Percentiles rank a stretch among this genome's conserved stretches.
These are phyloP conservation scores for Calonectria crousiana DNA, from an alignment of 2,329 filamentous ascomycete genomes.

Conservation along the genomic window DNA sequence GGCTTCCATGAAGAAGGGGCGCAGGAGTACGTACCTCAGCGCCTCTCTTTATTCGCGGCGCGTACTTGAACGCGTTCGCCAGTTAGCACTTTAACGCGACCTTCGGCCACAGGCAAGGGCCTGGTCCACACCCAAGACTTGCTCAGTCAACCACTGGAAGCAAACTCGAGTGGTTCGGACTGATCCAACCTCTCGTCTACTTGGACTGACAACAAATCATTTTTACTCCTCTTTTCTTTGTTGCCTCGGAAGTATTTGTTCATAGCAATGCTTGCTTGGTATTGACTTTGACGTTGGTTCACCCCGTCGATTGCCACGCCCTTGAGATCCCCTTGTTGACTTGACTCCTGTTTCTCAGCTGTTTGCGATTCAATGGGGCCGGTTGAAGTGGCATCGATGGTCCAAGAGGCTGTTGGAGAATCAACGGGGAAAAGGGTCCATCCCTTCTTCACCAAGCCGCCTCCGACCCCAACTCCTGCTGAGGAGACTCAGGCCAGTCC, in stretches of 20 bases:
- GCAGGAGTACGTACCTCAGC: slow-evolving; percentile 31
- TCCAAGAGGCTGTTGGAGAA: slow-evolving; percentile 52
- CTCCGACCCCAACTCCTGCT: slow-evolving; percentile 22
- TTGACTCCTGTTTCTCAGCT: slow-evolving; percentile 16
- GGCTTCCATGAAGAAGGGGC: slow-evolving; percentile 33
- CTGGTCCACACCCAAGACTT: slow-evolving; percentile 16
- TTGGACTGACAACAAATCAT: neutral
- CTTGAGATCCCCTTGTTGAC: slow-evolving; percentile 12
- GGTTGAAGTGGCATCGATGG: slow-evolving; percentile 59
- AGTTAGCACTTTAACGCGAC: slow-evolving; percentile 43
- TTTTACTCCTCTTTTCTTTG: neutral
- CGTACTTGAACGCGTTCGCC: slow-evolving; percentile 38
- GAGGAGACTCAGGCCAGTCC: slow-evolving; percentile 18
- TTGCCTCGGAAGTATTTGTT: neutral
- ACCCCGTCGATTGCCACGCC: neutral
- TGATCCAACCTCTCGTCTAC: neutral
- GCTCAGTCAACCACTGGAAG: slow-evolving; percentile 24
- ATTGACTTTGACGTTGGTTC: slow-evolving; percentile 27
- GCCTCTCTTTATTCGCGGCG: slow-evolving; percentile 20
- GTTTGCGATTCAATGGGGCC: slow-evolving; percentile 55
- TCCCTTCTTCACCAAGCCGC: slow-evolving; percentile 63
- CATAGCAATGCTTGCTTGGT: slow-evolving; percentile 36
- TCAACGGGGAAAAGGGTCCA: slow-evolving; percentile 61
- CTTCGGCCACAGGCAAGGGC: slow-evolving; percentile 22
- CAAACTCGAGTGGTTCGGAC: neutral